Conservation (phyloP, 2,329 filamentous ascomycete species). For the Sporothrix euskadiensis region DNA sequence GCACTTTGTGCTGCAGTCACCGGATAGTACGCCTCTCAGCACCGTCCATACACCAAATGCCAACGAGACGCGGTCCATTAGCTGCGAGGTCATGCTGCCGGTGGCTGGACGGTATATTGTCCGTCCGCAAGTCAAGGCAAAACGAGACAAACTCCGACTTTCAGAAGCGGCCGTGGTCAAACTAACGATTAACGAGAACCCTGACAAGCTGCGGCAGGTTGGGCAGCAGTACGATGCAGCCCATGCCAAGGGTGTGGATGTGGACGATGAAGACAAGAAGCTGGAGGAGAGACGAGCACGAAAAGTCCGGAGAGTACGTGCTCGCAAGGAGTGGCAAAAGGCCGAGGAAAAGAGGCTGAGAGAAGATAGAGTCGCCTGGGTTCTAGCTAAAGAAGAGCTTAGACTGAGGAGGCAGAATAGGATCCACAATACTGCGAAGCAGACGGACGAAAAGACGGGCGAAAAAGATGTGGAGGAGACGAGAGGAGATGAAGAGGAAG, state of each 20-base stretch:
- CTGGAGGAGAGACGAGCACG: conserved; percentile 21
- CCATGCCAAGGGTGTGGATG: conserved; percentile 44
- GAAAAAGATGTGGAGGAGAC: background rate
- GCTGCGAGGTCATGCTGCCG: conserved; percentile 67
- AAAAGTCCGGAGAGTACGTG: background rate
- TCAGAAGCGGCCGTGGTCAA: conserved; percentile 63
- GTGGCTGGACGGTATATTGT: conserved; percentile 68
- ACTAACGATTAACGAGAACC: conserved; percentile 46
- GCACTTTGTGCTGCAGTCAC: conserved; percentile 41
- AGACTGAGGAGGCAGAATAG: conserved; percentile 34
- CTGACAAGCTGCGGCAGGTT: conserved; percentile 64
- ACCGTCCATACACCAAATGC: conserved; percentile 39
- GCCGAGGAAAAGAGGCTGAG: conserved; percentile 16
- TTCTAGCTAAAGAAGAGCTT: conserved; percentile 11
- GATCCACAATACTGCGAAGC: conserved; percentile 32
- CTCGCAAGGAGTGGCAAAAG: conserved; percentile 8
- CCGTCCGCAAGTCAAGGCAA: conserved; percentile 66
- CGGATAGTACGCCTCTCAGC: conserved; percentile 30
- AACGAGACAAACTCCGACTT: conserved; percentile 44
- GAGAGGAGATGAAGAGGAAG: background rate
- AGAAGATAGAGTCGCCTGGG: conserved; percentile 17
- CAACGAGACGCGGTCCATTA: conserved; percentile 56
- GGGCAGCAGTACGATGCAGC: conserved; percentile 63
- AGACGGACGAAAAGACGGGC: background rate
- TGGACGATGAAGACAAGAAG: conserved; percentile 28